A percentile compares a stretch with the other conserved stretches of the same genome.
phyloP scores from a whole-genome alignment of 2,329 filamentous ascomycete genomes.

The Sclerotinia nivalis region DNA sequence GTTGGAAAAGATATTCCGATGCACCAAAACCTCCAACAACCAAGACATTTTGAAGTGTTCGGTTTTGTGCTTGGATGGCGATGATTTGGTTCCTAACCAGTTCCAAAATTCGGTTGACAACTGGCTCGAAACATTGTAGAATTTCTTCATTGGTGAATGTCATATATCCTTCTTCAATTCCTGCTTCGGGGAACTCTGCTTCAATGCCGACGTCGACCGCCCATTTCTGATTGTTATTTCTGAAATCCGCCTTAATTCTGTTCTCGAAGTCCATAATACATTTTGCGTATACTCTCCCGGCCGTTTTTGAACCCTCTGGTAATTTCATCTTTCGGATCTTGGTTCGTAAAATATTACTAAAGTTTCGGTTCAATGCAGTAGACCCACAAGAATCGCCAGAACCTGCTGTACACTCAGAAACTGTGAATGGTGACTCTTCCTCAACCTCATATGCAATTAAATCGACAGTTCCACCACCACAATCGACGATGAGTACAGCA shows the following conservation, averaged over 20 bases:
- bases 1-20: constrained; percentile 98
- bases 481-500: constrained; percentile 97
- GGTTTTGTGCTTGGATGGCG: constrained; percentile 96
- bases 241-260: constrained; percentile 98
- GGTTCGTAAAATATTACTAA: constrained; percentile 94
- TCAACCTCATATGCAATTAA: constrained; percentile 98
- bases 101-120: constrained; percentile 95
- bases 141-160: constrained; percentile 99
- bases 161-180: constrained; percentile 99
- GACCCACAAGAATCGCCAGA: constrained; percentile 97
- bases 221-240: constrained; percentile 99
- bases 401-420: constrained; percentile 94
- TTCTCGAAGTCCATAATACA: constrained; percentile 99
- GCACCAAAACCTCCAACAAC: constrained; percentile 98
- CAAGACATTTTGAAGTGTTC: constrained; percentile 89
- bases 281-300: constrained; percentile 97
- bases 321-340: constrained; percentile 99
- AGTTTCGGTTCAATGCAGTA: constrained; percentile 97
- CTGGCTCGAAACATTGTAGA: constrained; percentile 96
- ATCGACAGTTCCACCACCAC: constrained; percentile 97
- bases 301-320: constrained; percentile 92
- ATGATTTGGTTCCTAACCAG: constrained; percentile 98
- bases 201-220: constrained; percentile 98
- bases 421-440: constrained; percentile 94
- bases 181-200: constrained; percentile 94